Evolutionary conservation across 441 rosid species (phyloP), one percentile per base, ranked within the genome.

Genomic region (Brassica balearica): DNA sequence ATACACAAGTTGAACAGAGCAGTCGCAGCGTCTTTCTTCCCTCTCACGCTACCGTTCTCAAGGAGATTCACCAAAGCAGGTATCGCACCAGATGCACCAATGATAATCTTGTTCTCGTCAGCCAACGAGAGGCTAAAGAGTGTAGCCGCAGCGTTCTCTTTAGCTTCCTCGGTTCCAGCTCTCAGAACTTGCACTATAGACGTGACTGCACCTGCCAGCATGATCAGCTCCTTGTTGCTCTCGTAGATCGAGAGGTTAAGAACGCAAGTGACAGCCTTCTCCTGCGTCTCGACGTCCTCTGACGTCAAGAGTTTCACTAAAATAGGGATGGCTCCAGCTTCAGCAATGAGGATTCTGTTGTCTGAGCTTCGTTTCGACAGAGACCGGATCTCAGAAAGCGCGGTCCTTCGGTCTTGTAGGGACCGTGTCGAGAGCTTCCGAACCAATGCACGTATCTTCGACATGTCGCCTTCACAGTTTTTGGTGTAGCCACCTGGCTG

Each of bases 21-120:
- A 5, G 93, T 92, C 8, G 98, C 97, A 3, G 98, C 97, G 69
- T 94, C 98, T 81, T 94, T 94, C 87, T 88, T 92, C 70, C 98
- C 98, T 85, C 96, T 84, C 0, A 79, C 36, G 84, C 88, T 91
- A 25, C 98, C 98, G 43, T 81, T 84, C 62, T 81, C 85, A 6
- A 94, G 91, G 78, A 94, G 84, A 25, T 88, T 86, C 11, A 94
- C 92, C 75, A 94, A 73, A 14, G 93, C 95, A 9, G 91, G 90
- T 72, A 94, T 91, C 0, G 98, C 98, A 55, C 98, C 98, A 0
- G 97, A 91, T 36, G 97, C 90, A 8, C 97, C 98, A 1, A 94
- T 94, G 70, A 91, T 89, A 71, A 92, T 94, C 73, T 92, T 94
- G 88, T 91, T 94, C 87, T 94, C 96, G 62, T 89, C 97, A 20